These are phyloP conservation scores for Leptodermis oblonga DNA, from an alignment of 257 asterid species.

Conservation along the genomic window DNA sequence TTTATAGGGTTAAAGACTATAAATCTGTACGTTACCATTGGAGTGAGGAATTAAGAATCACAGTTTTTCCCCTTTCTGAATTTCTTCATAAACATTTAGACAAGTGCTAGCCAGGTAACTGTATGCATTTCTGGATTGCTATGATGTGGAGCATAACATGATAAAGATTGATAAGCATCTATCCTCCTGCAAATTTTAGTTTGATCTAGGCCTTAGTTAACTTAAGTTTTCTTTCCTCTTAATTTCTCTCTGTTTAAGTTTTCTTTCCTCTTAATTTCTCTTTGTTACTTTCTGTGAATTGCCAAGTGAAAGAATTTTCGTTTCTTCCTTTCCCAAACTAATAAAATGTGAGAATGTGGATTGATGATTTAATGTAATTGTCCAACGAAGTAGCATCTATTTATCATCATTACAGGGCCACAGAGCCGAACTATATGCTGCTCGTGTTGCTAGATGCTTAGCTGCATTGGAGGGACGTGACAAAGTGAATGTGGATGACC, in stretches of 20 bases:
- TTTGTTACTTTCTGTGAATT: background rate
- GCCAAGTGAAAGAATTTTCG: background rate
- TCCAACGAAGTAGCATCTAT: background rate
- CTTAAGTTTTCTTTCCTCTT: background rate
- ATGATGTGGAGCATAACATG: background rate
- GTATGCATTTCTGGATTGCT: background rate
- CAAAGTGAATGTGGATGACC: constrained; percentile 82
- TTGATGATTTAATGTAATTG: background rate
- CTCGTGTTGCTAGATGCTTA: constrained; percentile 92
- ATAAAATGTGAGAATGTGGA: background rate
- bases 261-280: background rate
- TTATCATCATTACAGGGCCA: constrained; percentile 67
- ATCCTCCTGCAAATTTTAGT: background rate
- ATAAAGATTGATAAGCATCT: background rate
- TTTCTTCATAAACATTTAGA: too few species aligned
- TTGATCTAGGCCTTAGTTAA: background rate
- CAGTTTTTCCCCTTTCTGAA: too few species aligned
- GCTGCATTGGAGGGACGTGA: constrained; percentile 98
- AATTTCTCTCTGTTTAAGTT: background rate
- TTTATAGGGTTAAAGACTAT: too few species aligned
- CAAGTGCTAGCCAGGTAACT: background rate
- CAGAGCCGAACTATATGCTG: constrained; percentile 95
- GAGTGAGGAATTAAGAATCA: too few species aligned
- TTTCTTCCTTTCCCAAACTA: background rate
- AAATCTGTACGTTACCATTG: too few species aligned